Percentiles rank a stretch among this genome's conserved stretches.
Evolutionary conservation across 768 basidiomycete species (phyloP).

Genomic region (Boletus speciosus): DNA sequence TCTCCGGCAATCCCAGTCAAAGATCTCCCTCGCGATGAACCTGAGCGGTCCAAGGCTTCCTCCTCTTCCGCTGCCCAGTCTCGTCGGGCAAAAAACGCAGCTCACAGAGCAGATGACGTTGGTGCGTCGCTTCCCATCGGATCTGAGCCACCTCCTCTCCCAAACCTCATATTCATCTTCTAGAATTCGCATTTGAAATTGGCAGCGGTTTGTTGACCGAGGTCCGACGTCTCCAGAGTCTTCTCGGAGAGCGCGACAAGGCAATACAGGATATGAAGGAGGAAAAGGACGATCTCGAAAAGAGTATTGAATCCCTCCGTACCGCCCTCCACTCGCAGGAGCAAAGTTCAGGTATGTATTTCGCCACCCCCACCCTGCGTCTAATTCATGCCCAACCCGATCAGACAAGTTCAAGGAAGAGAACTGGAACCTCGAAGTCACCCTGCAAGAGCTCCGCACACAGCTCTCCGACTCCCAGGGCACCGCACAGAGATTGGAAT

Average conservation of each 20-base stretch:
- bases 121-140: conserved; percentile 47
- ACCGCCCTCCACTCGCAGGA: conserved; percentile 78
- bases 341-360: conserved; percentile 63
- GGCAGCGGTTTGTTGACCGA: conserved; percentile 89
- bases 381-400: conserved; percentile 1
- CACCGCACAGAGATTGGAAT: conserved; percentile 65
- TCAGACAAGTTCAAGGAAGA: conserved; percentile 95
- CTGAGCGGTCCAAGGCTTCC: conserved; percentile 54
- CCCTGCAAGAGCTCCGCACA: conserved; percentile 78
- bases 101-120: conserved; percentile 85
- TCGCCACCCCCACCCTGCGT: background rate
- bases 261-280: conserved; percentile 88
- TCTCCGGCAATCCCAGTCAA: conserved; percentile 44
- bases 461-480: conserved; percentile 66
- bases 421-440: conserved; percentile 98
- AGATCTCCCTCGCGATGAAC: conserved; percentile 60
- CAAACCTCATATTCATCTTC: conserved; percentile 19
- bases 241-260: conserved; percentile 90
- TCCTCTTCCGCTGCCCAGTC: conserved; percentile 82
- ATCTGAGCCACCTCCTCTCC: conserved; percentile 1
- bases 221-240: conserved; percentile 84
- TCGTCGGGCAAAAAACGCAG: conserved; percentile 86
- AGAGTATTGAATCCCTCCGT: conserved; percentile 69
- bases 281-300: conserved; percentile 87
- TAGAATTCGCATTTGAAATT: conserved; percentile 98